Base-by-base conservation (phyloP, 176 grass and related monocot species). In the Zizania latifolia region DNA sequence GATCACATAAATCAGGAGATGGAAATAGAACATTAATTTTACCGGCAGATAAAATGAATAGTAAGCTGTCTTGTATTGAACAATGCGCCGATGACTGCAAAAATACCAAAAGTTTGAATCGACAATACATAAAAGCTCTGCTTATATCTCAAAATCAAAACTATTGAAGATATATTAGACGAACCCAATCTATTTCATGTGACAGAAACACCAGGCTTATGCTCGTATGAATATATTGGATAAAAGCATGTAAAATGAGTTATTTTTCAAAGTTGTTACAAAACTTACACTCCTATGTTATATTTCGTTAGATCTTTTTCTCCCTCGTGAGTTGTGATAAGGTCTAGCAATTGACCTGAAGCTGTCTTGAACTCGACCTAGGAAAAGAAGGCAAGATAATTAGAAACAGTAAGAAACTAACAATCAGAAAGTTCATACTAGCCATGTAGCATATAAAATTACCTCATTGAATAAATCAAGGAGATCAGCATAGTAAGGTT, bases 1-100 rank as follows among this genome's bases (percentile, higher is more conserved):
- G 13, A 30, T 56, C 44, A 28, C 62, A 38, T 46, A 43, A 36
- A 44, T 38, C 10, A 63, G 27, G 19, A 60, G 27, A 65, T 22
- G 1, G 43, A 40, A n/a, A 79, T 39, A 28, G 5, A 78, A 48
- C 14, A 63, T 37, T 50, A 11, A 29, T 73, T 68, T 92, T 92
- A 99, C 95, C 38, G 95, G 95, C 80, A 99, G 80, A 69, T 99
- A 99, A 81, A 99, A 99, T 69, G 95, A 99, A 86, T 99, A 99
- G 79, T 94, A 99, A 51, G 92, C 83, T 75, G 95, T 94, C 90
- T 99, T 99, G 81, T 88, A 90, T 65, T 99, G 92, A 70, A 99
- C 95, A 71, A 99, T 99, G 28, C 86, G 86, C 14, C 74, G 54
- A 62, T 99, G 90, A 82, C 95, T 99, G 87, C 82, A 90, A 83